These are phyloP conservation scores for Cyclostephanos tholiformis DNA, from an alignment of 108 stramenopile genomes.

Conservation along the genomic window DNA sequence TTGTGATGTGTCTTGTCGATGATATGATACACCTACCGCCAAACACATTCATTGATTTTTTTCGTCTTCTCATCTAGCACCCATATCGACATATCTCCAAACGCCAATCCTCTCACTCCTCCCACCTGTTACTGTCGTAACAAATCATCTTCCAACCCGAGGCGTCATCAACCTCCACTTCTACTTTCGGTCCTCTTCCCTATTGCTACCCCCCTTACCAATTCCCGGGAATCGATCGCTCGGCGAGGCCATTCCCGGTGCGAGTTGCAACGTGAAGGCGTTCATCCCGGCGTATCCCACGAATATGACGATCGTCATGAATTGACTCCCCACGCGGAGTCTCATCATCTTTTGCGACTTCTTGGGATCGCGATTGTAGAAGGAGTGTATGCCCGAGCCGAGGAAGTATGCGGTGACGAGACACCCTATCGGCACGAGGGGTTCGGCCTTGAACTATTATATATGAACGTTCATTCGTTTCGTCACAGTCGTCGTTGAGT, in stretches of 20 bases:
- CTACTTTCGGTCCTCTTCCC: constrained; percentile 12
- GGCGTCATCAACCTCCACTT: background rate
- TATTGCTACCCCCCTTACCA: constrained; percentile 14
- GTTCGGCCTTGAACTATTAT: constrained; percentile 82
- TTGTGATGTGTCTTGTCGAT: background rate
- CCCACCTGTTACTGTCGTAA: background rate
- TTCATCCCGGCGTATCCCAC: constrained; percentile 79
- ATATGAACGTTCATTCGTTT: background rate
- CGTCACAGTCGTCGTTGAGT: background rate
- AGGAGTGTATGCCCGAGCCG: constrained; percentile 75
- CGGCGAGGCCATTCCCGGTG: constrained; percentile 56
- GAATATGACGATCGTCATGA: constrained; percentile 78
- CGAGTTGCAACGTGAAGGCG: constrained; percentile 69
- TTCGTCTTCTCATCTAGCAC: background rate
- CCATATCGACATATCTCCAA: background rate
- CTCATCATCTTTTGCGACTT: constrained; percentile 87
- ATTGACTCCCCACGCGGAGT: constrained; percentile 79
- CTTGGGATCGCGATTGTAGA: constrained; percentile 74
- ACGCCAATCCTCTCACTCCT: background rate
- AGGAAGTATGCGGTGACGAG: constrained; percentile 82
- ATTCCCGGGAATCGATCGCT: constrained; percentile 30
- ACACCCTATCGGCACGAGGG: constrained; percentile 87
- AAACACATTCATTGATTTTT: background rate
- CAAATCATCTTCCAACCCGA: background rate
- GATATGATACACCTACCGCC: background rate